Conservation (phyloP, 257 asterid genomes). For the Apocynum venetum region DNA sequence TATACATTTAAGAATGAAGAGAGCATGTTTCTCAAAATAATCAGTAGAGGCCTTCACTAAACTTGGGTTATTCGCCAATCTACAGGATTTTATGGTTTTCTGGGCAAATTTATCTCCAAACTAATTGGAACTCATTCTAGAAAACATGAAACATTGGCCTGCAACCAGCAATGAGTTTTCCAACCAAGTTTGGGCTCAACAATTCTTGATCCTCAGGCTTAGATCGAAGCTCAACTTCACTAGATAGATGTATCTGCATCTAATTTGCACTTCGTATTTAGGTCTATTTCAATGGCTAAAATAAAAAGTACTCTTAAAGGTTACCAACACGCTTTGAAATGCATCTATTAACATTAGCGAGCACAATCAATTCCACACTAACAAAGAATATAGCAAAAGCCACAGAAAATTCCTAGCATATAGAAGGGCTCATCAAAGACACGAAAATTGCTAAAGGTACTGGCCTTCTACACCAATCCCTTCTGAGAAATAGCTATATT, state of each 20-base stretch:
- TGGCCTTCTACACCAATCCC: conserved; percentile 19
- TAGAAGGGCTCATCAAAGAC: background rate
- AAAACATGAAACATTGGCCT: too few species aligned
- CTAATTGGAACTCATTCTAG: too few species aligned
- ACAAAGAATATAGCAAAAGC: background rate
- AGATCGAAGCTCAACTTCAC: background rate
- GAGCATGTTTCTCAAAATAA: too few species aligned
- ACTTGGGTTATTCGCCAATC: too few species aligned
- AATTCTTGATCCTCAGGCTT: background rate
- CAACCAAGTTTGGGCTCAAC: background rate
- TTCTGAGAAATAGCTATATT: conserved; percentile 13
- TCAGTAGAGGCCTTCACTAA: too few species aligned
- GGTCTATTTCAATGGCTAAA: background rate
- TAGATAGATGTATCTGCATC: background rate
- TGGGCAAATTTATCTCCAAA: too few species aligned
- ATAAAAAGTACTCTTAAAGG: background rate
- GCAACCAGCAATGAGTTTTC: background rate
- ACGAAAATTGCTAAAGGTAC: conserved; percentile 16
- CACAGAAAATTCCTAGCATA: background rate
- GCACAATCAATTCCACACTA: background rate
- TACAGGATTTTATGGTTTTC: background rate
- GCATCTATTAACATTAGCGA: background rate
- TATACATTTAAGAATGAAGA: too few species aligned
- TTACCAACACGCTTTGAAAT: background rate
- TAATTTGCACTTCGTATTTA: background rate